phyloP scores from a whole-genome alignment of 306 rosid species.

The Senna siamea region DNA sequence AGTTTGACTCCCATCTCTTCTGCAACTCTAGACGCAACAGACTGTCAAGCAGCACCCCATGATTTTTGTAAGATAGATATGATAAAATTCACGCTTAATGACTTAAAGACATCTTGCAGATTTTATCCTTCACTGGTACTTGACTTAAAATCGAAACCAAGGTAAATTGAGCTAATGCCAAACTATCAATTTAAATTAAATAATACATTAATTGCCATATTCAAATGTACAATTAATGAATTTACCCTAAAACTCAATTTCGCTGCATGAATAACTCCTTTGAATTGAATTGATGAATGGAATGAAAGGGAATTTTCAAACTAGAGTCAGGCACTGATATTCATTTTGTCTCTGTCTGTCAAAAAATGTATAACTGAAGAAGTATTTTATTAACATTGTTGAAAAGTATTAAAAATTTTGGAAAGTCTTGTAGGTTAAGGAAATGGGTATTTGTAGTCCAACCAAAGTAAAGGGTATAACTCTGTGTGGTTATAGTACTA shows the following conservation, averaged over 20 bases:
- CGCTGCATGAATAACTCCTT: not conserved
- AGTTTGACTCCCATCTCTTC: conserved; percentile 94
- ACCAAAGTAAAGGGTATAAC: not conserved
- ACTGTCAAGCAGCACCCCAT: conserved; percentile 42
- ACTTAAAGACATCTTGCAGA: not conserved
- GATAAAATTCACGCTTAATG: not conserved
- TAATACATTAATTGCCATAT: not conserved
- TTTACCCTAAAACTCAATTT: not conserved
- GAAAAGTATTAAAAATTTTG: not conserved
- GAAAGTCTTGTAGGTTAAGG: not conserved
- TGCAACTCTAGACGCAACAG: conserved; percentile 89
- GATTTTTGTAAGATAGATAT: not conserved
- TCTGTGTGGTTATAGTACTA: not conserved
- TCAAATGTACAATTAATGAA: not conserved
- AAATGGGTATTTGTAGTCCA: not conserved
- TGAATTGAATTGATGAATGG: not conserved
- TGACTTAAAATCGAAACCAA: not conserved
- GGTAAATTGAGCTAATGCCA: not conserved
- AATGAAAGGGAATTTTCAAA: not conserved
- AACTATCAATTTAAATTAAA: conserved; percentile 1
- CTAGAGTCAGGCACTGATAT: not conserved
- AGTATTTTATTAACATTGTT: not conserved
- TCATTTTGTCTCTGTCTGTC: not conserved
- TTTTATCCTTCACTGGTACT: not conserved
- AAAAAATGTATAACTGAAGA: not conserved